A percentile compares a stretch with the other conserved stretches of the same genome.
These are phyloP conservation scores for Schwanniomyces etchellsii DNA, from an alignment of 1,139 yeast genomes.

Conservation along the genomic window DNA sequence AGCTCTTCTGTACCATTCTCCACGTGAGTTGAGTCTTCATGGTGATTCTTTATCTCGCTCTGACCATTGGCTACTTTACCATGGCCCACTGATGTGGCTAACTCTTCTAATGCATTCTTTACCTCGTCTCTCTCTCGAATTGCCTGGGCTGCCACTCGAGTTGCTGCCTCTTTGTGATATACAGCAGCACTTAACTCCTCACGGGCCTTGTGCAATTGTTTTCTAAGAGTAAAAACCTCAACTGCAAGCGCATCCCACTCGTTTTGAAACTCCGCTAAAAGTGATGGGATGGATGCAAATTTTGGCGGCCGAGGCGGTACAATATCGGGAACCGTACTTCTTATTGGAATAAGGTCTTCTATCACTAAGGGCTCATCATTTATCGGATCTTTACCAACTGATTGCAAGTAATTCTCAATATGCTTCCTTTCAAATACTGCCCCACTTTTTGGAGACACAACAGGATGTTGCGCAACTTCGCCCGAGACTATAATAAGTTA, in stretches of 20 bases:
- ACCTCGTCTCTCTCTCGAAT: slow-evolving; percentile 74
- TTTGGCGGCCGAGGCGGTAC: slow-evolving; percentile 47
- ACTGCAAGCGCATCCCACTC: slow-evolving; percentile 89
- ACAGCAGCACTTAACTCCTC: slow-evolving; percentile 73
- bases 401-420: slow-evolving; percentile 55
- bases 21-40: not conserved
- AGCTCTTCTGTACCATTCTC: slow-evolving; percentile 1
- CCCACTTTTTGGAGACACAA: slow-evolving; percentile 69
- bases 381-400: slow-evolving; percentile 74
- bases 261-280: slow-evolving; percentile 69
- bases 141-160: slow-evolving; percentile 74
- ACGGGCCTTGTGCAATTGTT: slow-evolving; percentile 60
- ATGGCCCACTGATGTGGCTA: slow-evolving; percentile 28
- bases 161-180: slow-evolving; percentile 87
- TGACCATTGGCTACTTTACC: slow-evolving; percentile 7
- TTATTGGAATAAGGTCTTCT: slow-evolving; percentile 56
- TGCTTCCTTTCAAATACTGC: slow-evolving; percentile 63
- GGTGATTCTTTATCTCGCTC: slow-evolving; percentile 1
- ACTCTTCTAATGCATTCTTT: slow-evolving; percentile 47
- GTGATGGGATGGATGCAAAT: slow-evolving; percentile 69
- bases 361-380: slow-evolving; percentile 52
- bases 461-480: slow-evolving; percentile 61
- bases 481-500: slow-evolving; percentile 48
- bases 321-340: slow-evolving; percentile 12
- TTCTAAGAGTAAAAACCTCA: slow-evolving; percentile 72